Base-by-base conservation (phyloP, 2,329 filamentous ascomycete genomes). In the Didymella keratinophila region DNA sequence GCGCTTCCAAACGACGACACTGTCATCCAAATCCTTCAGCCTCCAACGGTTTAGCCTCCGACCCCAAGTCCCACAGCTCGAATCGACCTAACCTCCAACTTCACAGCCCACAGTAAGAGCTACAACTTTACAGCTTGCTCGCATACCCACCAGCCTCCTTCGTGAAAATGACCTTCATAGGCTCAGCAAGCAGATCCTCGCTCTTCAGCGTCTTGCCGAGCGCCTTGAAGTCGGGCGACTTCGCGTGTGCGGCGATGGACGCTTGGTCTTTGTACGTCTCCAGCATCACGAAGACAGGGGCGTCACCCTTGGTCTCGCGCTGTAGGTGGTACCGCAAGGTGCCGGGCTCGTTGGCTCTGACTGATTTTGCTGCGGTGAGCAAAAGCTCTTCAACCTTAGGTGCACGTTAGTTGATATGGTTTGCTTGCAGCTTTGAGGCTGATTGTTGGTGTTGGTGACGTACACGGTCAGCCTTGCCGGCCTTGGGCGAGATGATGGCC, bases 261-360 rank as follows among this genome's bases (percentile, higher is more conserved):
- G 66, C 68, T 43, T 70, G 61, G 43, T 75, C 64, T 44, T 72
- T 72, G 59, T 76, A 76, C 72, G 70, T 76, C 55, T 77, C 75
- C 1, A 75, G 58, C 61, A 77, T 69, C 14, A 76, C 51, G 34
- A 76, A 69, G 1, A 60, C 56, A 0, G 72, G 69, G 18, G 61
- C 53, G 42, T 73, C 67, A 14, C 70, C 69, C 18, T 71, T 68
- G 6, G 58, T 63, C 41, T 76, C 68, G 34, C 68, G 70, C 20
- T 73, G 67, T 14, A 77, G 44, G 41, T 73, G 71, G 49, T 75
- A 77, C 8, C 65, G 65, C n/a, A 75, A 61, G 2, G 70, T 71
- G 3, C 71, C 72, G 1, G 74, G 74, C 56, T 77, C 75, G 2
- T 73, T 73, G 3, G 64, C 67, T 45, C 75, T 66, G 12, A 75